Conservation (phyloP, 495 filamentous ascomycete genomes). For the Letharia lupina region DNA sequence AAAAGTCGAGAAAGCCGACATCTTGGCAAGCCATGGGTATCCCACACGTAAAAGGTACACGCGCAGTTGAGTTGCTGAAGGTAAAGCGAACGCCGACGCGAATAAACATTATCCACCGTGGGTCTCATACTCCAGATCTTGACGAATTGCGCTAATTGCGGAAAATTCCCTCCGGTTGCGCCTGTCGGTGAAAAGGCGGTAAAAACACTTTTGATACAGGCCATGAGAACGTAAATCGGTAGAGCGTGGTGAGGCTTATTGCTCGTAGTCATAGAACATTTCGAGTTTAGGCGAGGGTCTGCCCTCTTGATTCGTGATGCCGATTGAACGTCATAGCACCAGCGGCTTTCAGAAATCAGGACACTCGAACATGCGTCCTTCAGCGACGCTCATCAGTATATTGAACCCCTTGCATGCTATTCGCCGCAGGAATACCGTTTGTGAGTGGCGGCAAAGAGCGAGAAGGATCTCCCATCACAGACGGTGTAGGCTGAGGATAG, state of each 20-base stretch:
- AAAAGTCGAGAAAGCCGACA: not conserved
- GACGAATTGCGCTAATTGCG: slow-evolving; percentile 4
- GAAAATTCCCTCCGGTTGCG: not conserved
- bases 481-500: slow-evolving; percentile 28
- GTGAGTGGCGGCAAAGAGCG: slow-evolving; percentile 45
- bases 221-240: slow-evolving; percentile 6
- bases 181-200: not conserved
- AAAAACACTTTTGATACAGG: slow-evolving; percentile 20
- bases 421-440: slow-evolving; percentile 37
- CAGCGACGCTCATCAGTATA: slow-evolving; percentile 46
- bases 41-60: slow-evolving; percentile 6
- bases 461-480: slow-evolving; percentile 38
- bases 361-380: not conserved
- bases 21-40: slow-evolving; percentile 7
- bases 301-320: not conserved
- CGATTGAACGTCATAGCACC: not conserved
- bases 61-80: not conserved
- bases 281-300: not conserved
- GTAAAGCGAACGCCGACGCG: slow-evolving; percentile 14
- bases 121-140: not conserved
- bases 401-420: slow-evolving; percentile 50
- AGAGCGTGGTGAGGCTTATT: not conserved
- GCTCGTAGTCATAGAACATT: slow-evolving; percentile 3
- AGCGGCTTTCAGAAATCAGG: not conserved
- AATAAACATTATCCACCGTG: slow-evolving; percentile 16